Evolutionary conservation across 2,329 filamentous ascomycete genomes (phyloP), one percentile per base, ranked within the genome.

Genomic region (Sporothrix brasiliensis): DNA sequence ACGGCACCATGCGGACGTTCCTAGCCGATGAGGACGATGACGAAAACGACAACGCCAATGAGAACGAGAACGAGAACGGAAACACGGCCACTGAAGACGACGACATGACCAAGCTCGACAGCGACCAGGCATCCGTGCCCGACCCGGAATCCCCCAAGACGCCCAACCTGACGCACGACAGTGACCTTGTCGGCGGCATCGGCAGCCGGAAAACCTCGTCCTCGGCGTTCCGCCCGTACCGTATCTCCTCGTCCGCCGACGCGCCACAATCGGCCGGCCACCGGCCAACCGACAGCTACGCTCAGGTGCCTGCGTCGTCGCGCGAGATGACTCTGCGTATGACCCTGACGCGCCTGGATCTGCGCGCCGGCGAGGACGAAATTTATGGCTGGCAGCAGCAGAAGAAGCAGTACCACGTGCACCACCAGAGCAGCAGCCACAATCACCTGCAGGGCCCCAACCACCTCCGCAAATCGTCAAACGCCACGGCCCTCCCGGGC

Each of bases 271-370:
- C 13, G 10, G 27, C 30, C 68, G 75, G 77, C 49, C 73, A 75
- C 70, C 80, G 80, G 72, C 74, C 76, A n/a, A 77, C 80, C 4
- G 78, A 78, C 16, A 78, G 77, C 70, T 85, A 85, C 75, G 79
- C 82, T 13, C 85, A 87, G 63, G 83, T 83, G 5, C 81, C 86
- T 2, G 81, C 85, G 0, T 84, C 86, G 47, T 90, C 88, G 69
- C 87, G 94, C 47, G 94, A 98, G 79, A 97, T 97, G 94, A 98
- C 95, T 2, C 81, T 98, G 65, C 92, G 94, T 65, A 97, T 98
- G 93, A 98, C 94, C 0, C 85, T 98, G 69, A 98, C 95, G 3
- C 86, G 94, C 61, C 92, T 93, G 0, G 94, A 98, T 77, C 85
- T 98, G 63, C 89, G 93, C 54, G 89, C 90, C 4, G 85, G 89